These are phyloP conservation scores for Schizopora paradoxa DNA, from an alignment of 1,284 basidiomycete genomes.

Conservation along the genomic window DNA sequence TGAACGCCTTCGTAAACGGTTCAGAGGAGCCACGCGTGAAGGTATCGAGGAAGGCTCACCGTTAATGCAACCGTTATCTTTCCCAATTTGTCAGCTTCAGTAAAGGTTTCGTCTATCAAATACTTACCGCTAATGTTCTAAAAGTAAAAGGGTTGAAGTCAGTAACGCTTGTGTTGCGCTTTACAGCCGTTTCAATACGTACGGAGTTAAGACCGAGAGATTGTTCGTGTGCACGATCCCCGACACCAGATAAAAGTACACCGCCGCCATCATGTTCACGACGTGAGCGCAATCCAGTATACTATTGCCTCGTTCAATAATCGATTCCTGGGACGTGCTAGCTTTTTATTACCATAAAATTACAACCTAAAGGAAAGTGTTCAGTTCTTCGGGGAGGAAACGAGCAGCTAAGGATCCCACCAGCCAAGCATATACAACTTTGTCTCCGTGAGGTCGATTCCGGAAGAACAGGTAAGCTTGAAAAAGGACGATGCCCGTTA, in stretches of 20 bases:
- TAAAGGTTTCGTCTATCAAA: no score
- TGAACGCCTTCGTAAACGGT: not conserved
- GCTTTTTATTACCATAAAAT: not conserved
- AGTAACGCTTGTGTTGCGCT: no score
- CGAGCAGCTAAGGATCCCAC: not conserved
- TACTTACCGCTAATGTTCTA: not conserved
- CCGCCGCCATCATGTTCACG: not conserved
- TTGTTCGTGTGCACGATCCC: no score
- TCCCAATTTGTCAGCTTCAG: not conserved
- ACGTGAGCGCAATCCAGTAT: not conserved
- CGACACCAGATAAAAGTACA: not conserved
- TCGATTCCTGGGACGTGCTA: not conserved
- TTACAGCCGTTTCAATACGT: no score
- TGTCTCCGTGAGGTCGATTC: not conserved
- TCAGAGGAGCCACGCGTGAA: not conserved
- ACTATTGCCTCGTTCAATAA: not conserved
- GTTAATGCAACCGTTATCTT: not conserved
- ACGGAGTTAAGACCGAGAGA: no score
- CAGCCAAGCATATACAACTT: not conserved
- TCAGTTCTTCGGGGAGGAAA: not conserved
- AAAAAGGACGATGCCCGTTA: not conserved
- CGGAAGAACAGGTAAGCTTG: not conserved
- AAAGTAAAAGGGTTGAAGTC: not conserved
- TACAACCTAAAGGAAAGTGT: not conserved
- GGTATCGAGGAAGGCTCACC: not conserved